A percentile compares a stretch with the other conserved stretches of the same genome.
phyloP scores from a whole-genome alignment of 2,329 filamentous ascomycete species.

The Alternaria gansuensis region DNA sequence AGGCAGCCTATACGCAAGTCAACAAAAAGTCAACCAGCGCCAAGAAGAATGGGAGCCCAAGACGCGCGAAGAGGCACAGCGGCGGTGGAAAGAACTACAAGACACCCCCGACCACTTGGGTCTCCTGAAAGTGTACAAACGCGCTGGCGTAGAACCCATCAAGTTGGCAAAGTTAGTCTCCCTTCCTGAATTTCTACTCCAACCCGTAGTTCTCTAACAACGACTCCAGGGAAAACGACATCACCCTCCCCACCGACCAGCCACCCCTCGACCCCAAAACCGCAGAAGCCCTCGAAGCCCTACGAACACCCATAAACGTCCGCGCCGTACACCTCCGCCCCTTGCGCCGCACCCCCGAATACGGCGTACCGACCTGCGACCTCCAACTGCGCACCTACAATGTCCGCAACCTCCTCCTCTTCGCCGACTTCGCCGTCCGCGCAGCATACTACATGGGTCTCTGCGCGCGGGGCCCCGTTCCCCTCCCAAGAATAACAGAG shows the following conservation, averaged over 20 bases:
- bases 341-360: slow-evolving; percentile 75
- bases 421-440: slow-evolving; percentile 90
- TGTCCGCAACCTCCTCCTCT: slow-evolving; percentile 90
- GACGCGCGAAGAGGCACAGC: slow-evolving; percentile 42
- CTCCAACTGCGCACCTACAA: slow-evolving; percentile 93
- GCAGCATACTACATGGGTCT: slow-evolving; percentile 94
- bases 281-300: slow-evolving; percentile 43
- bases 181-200: neutral
- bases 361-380: slow-evolving; percentile 85
- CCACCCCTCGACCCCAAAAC: slow-evolving; percentile 41
- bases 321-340: slow-evolving; percentile 88
- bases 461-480: slow-evolving; percentile 83
- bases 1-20: slow-evolving; percentile 38
- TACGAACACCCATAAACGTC: slow-evolving; percentile 71
- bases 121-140: slow-evolving; percentile 46
- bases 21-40: slow-evolving; percentile 34
- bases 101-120: slow-evolving; percentile 43
- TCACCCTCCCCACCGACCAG: slow-evolving; percentile 45
- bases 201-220: slow-evolving; percentile 6
- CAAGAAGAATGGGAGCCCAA: slow-evolving; percentile 39
- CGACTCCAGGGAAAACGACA: slow-evolving; percentile 37
- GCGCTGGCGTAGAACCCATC: slow-evolving; percentile 46
- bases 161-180: slow-evolving; percentile 47
- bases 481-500: slow-evolving; percentile 85
- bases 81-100: slow-evolving; percentile 43